These are phyloP conservation scores for Bathelium albidoporum DNA, from an alignment of 495 filamentous ascomycete species.

Conservation along the genomic window DNA sequence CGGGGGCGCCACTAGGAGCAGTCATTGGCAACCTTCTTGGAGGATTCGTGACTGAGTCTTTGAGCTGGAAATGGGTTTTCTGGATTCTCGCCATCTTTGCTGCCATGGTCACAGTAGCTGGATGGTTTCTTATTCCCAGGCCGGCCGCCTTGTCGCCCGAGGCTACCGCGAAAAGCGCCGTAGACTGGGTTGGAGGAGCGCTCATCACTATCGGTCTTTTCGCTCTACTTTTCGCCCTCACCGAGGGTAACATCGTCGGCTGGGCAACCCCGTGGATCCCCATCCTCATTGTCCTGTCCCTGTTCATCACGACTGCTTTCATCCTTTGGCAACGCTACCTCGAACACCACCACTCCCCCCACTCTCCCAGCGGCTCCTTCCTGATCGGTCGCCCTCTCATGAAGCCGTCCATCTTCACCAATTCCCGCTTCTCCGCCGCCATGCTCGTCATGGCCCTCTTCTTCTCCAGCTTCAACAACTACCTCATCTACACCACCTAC, in stretches of 20 bases:
- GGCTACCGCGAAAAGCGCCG: slow-evolving; percentile 13
- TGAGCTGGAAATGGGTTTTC: slow-evolving; percentile 50
- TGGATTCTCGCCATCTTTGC: slow-evolving; percentile 29
- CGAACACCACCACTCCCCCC: slow-evolving; percentile 29
- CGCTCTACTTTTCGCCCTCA: slow-evolving; percentile 50
- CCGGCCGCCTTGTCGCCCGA: slow-evolving; percentile 10
- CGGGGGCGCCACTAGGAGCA: slow-evolving; percentile 36
- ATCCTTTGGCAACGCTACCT: slow-evolving; percentile 54
- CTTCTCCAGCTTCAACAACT: slow-evolving; percentile 51
- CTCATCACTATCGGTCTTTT: slow-evolving; percentile 34
- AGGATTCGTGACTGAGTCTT: slow-evolving; percentile 45
- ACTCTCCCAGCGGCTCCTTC: neutral
- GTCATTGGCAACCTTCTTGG: slow-evolving; percentile 45
- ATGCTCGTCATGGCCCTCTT: slow-evolving; percentile 50
- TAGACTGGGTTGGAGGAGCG: slow-evolving; percentile 31
- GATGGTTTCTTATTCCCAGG: slow-evolving; percentile 26
- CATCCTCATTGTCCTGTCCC: slow-evolving; percentile 50
- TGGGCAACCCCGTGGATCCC: slow-evolving; percentile 59
- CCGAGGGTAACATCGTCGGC: slow-evolving; percentile 54
- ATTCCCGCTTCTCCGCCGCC: slow-evolving; percentile 43
- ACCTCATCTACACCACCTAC: slow-evolving; percentile 50
- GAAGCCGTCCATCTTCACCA: slow-evolving; percentile 47
- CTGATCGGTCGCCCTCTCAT: slow-evolving; percentile 43
- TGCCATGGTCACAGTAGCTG: slow-evolving; percentile 20
- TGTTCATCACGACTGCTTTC: slow-evolving; percentile 49